Percentiles rank a stretch among this genome's conserved stretches.
Evolutionary conservation across 768 basidiomycete species (phyloP).

Genomic region (Hebeloma cylindrosporum): DNA sequence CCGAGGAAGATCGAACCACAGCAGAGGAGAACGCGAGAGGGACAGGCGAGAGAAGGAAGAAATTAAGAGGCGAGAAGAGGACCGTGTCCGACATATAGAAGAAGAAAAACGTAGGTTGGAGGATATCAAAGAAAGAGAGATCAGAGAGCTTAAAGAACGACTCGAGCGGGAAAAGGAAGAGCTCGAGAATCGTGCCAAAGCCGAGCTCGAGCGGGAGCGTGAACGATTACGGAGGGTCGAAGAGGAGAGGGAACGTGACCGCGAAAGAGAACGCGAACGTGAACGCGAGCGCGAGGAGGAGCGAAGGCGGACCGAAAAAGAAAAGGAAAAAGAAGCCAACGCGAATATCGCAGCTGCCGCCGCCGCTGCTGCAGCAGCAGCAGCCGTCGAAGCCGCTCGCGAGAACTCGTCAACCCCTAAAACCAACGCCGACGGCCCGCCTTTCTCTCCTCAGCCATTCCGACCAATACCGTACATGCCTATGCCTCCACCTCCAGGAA

Average conservation of each 20-base stretch:
- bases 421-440: constrained; percentile 4
- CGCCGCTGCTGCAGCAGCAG: constrained; percentile 14
- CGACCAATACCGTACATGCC: constrained; percentile 21
- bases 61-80: constrained; percentile 9
- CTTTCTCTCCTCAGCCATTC: constrained; percentile 2
- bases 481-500: constrained; percentile 23
- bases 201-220: constrained; percentile 14
- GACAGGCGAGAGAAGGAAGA: constrained; percentile 14
- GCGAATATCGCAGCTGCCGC: constrained; percentile 12
- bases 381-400: constrained; percentile 8
- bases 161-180: constrained; percentile 17
- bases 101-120: constrained; percentile 10
- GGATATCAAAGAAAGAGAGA: constrained; percentile 10
- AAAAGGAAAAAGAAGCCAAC: constrained; percentile 10
- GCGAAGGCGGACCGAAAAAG: constrained; percentile 6
- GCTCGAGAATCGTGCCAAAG: constrained; percentile 8
- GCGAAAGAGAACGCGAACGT: constrained; percentile 9
- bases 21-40: constrained; percentile 7
- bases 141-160: constrained; percentile 13
- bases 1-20: constrained; percentile 4
- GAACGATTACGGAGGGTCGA: constrained; percentile 13
- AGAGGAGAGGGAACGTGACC: constrained; percentile 17
- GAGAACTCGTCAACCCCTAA: constrained; percentile 2
- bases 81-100: constrained; percentile 9
- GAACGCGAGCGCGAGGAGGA: constrained; percentile 16